Base-by-base conservation (phyloP, 345 rosid genomes). In the Trapa incisa region DNA sequence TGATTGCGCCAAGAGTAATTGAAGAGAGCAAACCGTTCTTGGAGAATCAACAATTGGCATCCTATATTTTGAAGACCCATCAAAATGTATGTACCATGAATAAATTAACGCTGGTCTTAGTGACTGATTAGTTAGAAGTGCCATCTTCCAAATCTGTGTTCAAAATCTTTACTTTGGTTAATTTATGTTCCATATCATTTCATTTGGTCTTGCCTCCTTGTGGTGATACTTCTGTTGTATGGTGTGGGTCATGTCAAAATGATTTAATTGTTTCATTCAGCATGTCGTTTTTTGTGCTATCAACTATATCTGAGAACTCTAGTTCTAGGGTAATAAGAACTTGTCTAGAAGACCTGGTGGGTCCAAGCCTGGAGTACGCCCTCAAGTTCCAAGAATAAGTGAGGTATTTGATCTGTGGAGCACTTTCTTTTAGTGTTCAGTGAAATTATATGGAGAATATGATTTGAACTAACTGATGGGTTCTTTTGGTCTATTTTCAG, bases 11-110 rank as follows among this genome's bases (percentile, higher is more conserved):
- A 7, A 87, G 99, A 76, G 99, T 95, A 70, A 91, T 95, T 70
- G 89, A 85, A 77, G 97, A 95, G 78, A 95, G 93, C 93, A 91
- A 95, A 82, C 85, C 96, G 13, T 76, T 95, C 56, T 70, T 95
- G 50, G 99, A 91, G 76, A 91, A 86, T 65, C 84, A 76, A 75
- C 72, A 87, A 61, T 67, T 84, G 76, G 76, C 87, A 4, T 65
- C 81, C 52, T 80, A 56, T 71, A 38, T 45, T 37, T 61, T 72
- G 29, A 74, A 72, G 47, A 60, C 86, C 11, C 83, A 72, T 39
- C 76, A 73, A 50, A 66, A 41, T 68, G 97, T 89, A 80, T 70
- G 85, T 81, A 33, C 60, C 41, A 52, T 57, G 35, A 58, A 58
- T 57, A 54, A 54, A n/a, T 2, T 54, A 54, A 8, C 0, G n/a